These are phyloP conservation scores for Purpureocillium takamizusanense DNA, from an alignment of 2,329 filamentous ascomycete genomes.

Conservation along the genomic window DNA sequence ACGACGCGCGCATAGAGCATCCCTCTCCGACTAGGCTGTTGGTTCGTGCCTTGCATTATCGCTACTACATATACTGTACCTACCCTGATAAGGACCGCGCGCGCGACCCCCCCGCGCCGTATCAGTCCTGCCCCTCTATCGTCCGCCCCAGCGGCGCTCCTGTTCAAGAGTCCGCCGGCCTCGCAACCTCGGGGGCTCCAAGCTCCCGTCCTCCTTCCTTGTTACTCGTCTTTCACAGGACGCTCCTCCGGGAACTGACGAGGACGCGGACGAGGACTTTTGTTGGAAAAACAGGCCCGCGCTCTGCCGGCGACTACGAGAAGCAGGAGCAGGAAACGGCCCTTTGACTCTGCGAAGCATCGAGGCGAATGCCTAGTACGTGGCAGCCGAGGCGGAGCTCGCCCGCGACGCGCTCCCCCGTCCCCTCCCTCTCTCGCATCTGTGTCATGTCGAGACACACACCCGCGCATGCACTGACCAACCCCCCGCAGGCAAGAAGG, in stretches of 20 bases:
- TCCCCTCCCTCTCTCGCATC: slow-evolving; percentile 12
- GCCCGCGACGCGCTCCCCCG: slow-evolving; percentile 6
- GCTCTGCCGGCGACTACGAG: not conserved
- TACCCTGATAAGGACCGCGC: not conserved
- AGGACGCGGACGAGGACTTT: not conserved
- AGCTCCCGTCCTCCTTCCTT: slow-evolving; percentile 7
- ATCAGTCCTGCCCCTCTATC: slow-evolving; percentile 2
- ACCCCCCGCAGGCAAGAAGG: slow-evolving; percentile 28
- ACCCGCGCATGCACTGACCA: no score
- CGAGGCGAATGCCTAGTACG: slow-evolving; percentile 4
- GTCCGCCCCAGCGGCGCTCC: no score
- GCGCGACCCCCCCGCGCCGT: not conserved
- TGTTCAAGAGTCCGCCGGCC: not conserved
- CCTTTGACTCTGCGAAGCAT: not conserved
- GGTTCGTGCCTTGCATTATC: no score
- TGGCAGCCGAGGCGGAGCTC: slow-evolving; percentile 1
- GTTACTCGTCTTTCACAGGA: no score
- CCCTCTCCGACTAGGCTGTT: no score
- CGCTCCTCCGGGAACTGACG: not conserved
- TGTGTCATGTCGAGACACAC: no score
- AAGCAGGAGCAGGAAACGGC: slow-evolving; percentile 1
- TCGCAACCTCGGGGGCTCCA: slow-evolving; percentile 1
- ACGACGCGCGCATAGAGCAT: no score
- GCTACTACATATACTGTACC: no score
- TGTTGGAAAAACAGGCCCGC: not conserved